phyloP scores from a whole-genome alignment of 2,329 filamentous ascomycete genomes.

The Grosmannia serpens region DNA sequence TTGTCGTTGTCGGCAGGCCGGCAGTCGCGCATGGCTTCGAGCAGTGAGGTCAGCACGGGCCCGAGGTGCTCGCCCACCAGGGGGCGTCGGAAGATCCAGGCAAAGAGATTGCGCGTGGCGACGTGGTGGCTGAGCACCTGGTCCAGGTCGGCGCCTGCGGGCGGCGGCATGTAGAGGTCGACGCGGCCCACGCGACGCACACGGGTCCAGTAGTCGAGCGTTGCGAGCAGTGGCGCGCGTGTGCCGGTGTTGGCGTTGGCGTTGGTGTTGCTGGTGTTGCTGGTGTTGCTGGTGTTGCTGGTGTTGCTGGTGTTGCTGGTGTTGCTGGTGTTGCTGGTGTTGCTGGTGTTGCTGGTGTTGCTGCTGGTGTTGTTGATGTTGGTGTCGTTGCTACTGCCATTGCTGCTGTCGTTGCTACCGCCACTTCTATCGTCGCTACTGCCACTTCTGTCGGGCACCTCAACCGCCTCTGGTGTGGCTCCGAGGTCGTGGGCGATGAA shows the following conservation, averaged over 20 bases:
- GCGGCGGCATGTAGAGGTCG: constrained; percentile 61
- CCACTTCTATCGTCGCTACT: no score
- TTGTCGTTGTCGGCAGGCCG: constrained; percentile 40
- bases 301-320: no score
- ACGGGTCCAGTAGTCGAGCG: constrained; percentile 10
- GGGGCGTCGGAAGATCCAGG: constrained; percentile 53
- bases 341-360: no score
- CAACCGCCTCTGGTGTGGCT: background rate
- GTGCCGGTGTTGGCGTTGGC: background rate
- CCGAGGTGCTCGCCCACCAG: constrained; percentile 59
- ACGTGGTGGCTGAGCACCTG: constrained; percentile 53
- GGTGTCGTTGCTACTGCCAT: no score
- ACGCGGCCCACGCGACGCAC: constrained; percentile 19
- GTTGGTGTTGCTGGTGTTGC: no score
- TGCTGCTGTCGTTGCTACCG: no score
- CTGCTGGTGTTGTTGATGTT: background rate
- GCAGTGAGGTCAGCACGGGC: constrained; percentile 48
- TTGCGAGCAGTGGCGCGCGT: constrained; percentile 14
- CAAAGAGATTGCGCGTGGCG: constrained; percentile 64
- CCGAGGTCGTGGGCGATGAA: constrained; percentile 28
- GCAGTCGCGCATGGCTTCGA: constrained; percentile 53
- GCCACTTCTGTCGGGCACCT: background rate
- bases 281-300: no score
- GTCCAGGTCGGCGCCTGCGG: constrained; percentile 37
- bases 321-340: no score